Evolutionary conservation across 2,329 filamentous ascomycete genomes (phyloP), one percentile per base, ranked within the genome.

Genomic region (Parastagonospora nodorum): DNA sequence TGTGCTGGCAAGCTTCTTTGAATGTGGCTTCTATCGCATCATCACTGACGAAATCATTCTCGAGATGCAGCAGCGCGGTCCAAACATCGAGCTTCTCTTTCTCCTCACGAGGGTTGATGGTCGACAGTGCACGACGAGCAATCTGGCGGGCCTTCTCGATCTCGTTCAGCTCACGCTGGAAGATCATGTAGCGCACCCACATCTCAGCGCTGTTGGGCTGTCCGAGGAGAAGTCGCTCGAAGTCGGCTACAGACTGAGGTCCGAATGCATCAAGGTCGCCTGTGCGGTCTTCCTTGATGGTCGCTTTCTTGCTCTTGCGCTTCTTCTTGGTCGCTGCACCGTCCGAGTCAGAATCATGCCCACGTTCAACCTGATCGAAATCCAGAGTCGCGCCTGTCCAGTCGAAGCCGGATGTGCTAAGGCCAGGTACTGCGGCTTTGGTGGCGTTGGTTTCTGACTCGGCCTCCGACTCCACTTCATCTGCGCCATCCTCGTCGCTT

Each of bases 101-200:
- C 71, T 96, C 89, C 71, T 97, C 92, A 24, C 90, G 86, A 54
- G 95, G 90, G 74, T 90, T 89, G 77, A 99, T 97, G 12, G 89
- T 95, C 69, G 88, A 87, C 57, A 97, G 84, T 14, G 94, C 94
- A 54, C 94, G 88, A 75, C 97, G 89, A 2, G 91, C 92, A 51
- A 97, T 88, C 59, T 93, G 89, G 42, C 93, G 86, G 10, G 94
- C 92, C 75, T 92, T 94, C 54, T 88, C 85, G 15, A 95, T 81
- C 75, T 99, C 94, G 69, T 90, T 90, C 45, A 96, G 84, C 69
- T 96, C 88, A 74, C 97, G 87, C 75, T 97, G 91, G 82, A 96
- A 96, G n/a, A 92, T 92, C 91, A 99, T 97, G 77, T 99, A 99
- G 60, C 90, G 85, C 47, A 97, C 90, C 94, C 94, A 99, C 27